A percentile compares a stretch with the other conserved stretches of the same genome.
phyloP scores from a whole-genome alignment of 148 eudicot species.

The Fallopia convolvulus region DNA sequence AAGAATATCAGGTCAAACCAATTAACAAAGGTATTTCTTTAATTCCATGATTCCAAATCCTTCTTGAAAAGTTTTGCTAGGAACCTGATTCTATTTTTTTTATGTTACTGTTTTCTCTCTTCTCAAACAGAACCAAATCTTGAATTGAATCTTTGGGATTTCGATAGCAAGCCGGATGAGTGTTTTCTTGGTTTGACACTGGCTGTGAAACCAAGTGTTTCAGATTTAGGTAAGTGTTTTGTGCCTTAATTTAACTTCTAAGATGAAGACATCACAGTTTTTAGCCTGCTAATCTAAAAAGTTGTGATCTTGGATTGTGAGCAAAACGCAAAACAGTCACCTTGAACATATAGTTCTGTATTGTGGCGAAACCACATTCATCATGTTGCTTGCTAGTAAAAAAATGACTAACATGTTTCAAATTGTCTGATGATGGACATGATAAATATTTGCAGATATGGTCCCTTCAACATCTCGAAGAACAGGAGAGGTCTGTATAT shows the following conservation, averaged over 20 bases:
- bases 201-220: constrained; percentile 72
- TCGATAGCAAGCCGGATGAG: constrained; percentile 62
- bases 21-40: constrained; percentile 32
- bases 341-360: neutral
- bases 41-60: neutral
- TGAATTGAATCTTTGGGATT: constrained; percentile 87
- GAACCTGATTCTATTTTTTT: neutral
- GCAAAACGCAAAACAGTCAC: neutral
- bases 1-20: constrained; percentile 44
- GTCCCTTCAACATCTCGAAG: constrained; percentile 31
- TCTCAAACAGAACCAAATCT: constrained; percentile 73
- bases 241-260: neutral
- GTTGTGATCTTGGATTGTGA: neutral
- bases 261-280: neutral
- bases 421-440: neutral
- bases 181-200: constrained; percentile 84
- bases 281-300: neutral
- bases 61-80: neutral
- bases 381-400: neutral
- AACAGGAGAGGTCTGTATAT: constrained; percentile 49
- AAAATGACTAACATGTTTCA: neutral
- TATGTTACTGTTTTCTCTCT: constrained; percentile 11
- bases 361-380: neutral
- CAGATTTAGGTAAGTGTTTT: constrained; percentile 42
- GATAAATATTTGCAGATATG: constrained; percentile 42